Base-by-base conservation (phyloP, 305 asterid species). In the Fraxinus greggii region DNA sequence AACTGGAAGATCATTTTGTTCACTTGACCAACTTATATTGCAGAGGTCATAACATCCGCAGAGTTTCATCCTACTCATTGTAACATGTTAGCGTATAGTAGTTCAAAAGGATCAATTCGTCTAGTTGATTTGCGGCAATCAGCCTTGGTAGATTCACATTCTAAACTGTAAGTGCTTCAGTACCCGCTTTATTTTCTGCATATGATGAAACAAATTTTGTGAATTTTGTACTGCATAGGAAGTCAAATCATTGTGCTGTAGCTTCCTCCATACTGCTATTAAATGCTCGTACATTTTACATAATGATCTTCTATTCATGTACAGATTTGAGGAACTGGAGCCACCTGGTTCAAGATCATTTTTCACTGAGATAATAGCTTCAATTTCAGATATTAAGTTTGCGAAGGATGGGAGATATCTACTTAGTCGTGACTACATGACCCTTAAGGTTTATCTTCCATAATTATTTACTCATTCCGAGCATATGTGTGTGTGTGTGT, bases 31-130 rank as follows among this genome's bases (percentile, higher is more conserved):
- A 74, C 48, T 38, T 86, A 79, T 86, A 26, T 86, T 87, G 88
- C 97, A 95, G 99, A 95, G 99, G 99, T 95, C 80, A 95, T 95
- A 85, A 95, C 99, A 76, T 94, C 99, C 67, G 99, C 99, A 73
- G 99, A 94, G 84, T 95, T 95, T 86, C 99, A 95, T 87, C 99
- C 99, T 85, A 87, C 93, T 81, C 98, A 94, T 76, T 95, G 99
- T 95, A 95, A 93, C 86, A 93, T 79, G 76, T 87, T 95, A 90
- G 99, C 97, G 63, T 95, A 95, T 85, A 95, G 99, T 91, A 94
- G 98, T 88, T 95, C 99, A 81, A 95, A 93, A 89, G 99, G 99
- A 83, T 95, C 99, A 38, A 94, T 95, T 84, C 99, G 98, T 84
- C 97, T 95, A 80, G 89, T 95, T 88, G 99, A 95, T 91, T 90